These are phyloP conservation scores for Zygnema circumcarinatum DNA, from an alignment of 139 green algal species.

Conservation along the genomic window DNA sequence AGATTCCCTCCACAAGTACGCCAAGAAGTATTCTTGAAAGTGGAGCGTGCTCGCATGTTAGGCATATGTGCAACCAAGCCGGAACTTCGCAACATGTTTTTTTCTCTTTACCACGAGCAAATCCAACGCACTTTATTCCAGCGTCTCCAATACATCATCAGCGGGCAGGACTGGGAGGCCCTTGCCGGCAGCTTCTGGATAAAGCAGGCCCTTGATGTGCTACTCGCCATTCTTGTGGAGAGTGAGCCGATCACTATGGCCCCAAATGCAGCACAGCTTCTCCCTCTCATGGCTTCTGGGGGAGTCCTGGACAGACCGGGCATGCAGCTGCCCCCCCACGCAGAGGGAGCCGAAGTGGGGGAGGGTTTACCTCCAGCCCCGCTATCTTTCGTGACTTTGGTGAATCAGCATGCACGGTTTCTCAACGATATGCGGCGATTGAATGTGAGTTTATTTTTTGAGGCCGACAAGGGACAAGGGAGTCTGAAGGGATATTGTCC, in stretches of 20 bases:
- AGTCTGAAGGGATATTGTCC: neutral
- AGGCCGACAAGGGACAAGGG: neutral
- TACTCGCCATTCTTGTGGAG: slow-evolving; percentile 84
- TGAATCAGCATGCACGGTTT: slow-evolving; percentile 73
- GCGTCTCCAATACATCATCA: slow-evolving; percentile 90
- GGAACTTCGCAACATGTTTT: slow-evolving; percentile 80
- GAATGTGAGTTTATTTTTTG: slow-evolving; percentile 41
- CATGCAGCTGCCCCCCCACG: slow-evolving; percentile 10
- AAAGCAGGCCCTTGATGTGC: slow-evolving; percentile 90
- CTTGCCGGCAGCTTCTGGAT: slow-evolving; percentile 92
- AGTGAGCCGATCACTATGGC: slow-evolving; percentile 87
- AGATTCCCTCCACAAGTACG: slow-evolving; percentile 64
- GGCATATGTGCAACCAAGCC: slow-evolving; percentile 81
- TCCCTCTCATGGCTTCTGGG: slow-evolving; percentile 50
- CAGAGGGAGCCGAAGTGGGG: slow-evolving; percentile 14
- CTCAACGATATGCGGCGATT: slow-evolving; percentile 64
- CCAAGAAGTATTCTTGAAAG: slow-evolving; percentile 74
- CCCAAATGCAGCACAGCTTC: slow-evolving; percentile 87
- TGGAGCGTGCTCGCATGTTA: slow-evolving; percentile 89
- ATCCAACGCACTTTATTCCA: slow-evolving; percentile 81
- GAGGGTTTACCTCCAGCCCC: neutral
- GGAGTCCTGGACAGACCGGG: neutral
- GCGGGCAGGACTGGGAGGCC: slow-evolving; percentile 90
- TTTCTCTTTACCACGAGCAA: slow-evolving; percentile 81
- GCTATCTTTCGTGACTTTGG: slow-evolving; percentile 47